Conservation (phyloP, 78 protist species). For the Dictyostelium capitatum region DNA sequence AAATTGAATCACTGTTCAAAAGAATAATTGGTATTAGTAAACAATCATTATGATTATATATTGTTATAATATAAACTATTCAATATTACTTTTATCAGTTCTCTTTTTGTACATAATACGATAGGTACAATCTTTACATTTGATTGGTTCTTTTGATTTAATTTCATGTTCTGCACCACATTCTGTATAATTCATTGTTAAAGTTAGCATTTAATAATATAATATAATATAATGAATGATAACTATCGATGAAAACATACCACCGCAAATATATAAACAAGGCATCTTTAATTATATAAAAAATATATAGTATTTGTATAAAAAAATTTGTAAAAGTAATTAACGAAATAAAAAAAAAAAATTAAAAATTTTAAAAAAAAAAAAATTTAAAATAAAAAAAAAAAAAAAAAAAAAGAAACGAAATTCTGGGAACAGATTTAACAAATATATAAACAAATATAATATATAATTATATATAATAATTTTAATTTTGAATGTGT, state of each 20-base stretch:
- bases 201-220: background rate
- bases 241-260: conserved; percentile 35
- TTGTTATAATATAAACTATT: background rate
- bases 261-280: conserved; percentile 81
- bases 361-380: background rate
- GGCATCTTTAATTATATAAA: no score
- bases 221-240: background rate
- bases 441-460: no score
- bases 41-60: background rate
- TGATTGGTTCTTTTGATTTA: conserved; percentile 75
- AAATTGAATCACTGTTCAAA: conserved; percentile 66
- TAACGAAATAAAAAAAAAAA: background rate
- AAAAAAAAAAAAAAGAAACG: background rate
- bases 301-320: background rate
- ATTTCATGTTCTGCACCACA: conserved; percentile 77
- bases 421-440: no score
- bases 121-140: conserved; percentile 74
- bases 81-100: conserved; percentile 70
- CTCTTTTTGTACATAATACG: conserved; percentile 82
- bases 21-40: background rate
- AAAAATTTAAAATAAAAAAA: background rate
- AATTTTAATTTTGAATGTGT: no score
- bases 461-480: no score
- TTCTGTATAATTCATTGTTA: background rate
- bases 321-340: background rate